phyloP scores from a whole-genome alignment of 495 filamentous ascomycete species.

The Aspergillus bridgeri region DNA sequence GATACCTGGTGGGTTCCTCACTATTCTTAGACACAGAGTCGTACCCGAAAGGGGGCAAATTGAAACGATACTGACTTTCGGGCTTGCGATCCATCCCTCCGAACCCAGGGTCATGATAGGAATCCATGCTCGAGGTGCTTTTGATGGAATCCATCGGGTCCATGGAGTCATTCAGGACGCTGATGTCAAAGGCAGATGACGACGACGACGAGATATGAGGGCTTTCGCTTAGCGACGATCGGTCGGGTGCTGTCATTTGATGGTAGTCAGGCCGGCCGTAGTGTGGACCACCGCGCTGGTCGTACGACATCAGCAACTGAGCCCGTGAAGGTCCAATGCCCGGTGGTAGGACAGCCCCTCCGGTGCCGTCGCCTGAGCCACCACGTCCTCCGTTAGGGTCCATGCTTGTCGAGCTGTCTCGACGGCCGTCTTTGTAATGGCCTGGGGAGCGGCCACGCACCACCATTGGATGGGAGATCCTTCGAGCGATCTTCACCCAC shows the following conservation, averaged over 20 bases:
- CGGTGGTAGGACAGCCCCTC: conserved; percentile 29
- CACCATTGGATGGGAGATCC: conserved; percentile 82
- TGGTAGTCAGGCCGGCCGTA: conserved; percentile 37
- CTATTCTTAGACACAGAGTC: conserved; percentile 18
- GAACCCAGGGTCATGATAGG: conserved; percentile 34
- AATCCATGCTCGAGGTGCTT: conserved; percentile 29
- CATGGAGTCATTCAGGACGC: conserved; percentile 39
- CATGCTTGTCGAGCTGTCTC: conserved; percentile 67
- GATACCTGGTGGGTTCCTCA: conserved; percentile 18
- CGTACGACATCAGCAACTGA: conserved; percentile 38
- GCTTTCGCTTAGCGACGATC: conserved; percentile 40
- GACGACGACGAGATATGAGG: conserved; percentile 45
- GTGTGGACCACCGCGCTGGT: conserved; percentile 32
- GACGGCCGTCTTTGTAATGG: conserved; percentile 83
- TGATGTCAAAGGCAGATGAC: conserved; percentile 40
- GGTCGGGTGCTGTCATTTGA: conserved; percentile 33
- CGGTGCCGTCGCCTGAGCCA: conserved; percentile 30
- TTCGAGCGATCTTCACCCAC: conserved; percentile 76
- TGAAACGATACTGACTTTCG: conserved; percentile 18
- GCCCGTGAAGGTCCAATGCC: conserved; percentile 35
- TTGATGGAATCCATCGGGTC: conserved; percentile 43
- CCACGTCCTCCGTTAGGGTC: conserved; percentile 60
- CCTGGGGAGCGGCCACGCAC: conserved; percentile 90
- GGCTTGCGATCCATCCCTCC: conserved; percentile 24
- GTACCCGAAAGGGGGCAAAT: conserved; percentile 24